These are phyloP conservation scores for Yamadazyma triangularis DNA, from an alignment of 1,139 yeast genomes.

Conservation along the genomic window DNA sequence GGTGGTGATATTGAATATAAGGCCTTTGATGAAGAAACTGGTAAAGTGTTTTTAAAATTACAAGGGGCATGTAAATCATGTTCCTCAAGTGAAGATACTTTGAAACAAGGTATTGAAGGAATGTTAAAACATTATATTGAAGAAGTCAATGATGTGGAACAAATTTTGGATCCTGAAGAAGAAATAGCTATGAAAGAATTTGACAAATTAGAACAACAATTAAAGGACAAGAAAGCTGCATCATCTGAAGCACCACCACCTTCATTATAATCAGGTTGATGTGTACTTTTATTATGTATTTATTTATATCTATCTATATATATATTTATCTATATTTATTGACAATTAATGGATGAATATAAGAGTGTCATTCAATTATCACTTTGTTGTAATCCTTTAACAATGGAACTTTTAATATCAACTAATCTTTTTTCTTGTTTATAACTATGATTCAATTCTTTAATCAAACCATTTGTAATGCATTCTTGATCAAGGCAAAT, in stretches of 20 bases:
- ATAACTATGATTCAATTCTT: slow-evolving; percentile 25
- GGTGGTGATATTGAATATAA: slow-evolving; percentile 77
- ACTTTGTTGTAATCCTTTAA: slow-evolving; percentile 10
- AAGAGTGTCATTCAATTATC: neutral
- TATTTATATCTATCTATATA: slow-evolving; percentile 3
- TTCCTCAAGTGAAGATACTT: slow-evolving; percentile 70
- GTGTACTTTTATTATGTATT: neutral
- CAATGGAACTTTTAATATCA: slow-evolving; percentile 15
- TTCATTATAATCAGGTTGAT: slow-evolving; percentile 13
- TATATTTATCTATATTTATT: slow-evolving; percentile 5
- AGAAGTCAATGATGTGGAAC: slow-evolving; percentile 73
- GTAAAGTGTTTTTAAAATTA: slow-evolving; percentile 67
- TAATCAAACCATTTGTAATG: slow-evolving; percentile 34
- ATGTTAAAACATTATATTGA: slow-evolving; percentile 85
- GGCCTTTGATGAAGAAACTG: slow-evolving; percentile 64
- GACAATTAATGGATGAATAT: no score
- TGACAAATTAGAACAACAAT: slow-evolving; percentile 55
- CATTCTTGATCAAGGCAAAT: slow-evolving; percentile 33
- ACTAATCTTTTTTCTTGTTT: slow-evolving; percentile 17
- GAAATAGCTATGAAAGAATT: slow-evolving; percentile 61
- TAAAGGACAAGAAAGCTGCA: slow-evolving; percentile 16
- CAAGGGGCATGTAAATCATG: slow-evolving; percentile 85
- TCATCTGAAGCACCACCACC: slow-evolving; percentile 14
- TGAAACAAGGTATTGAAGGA: slow-evolving; percentile 75
- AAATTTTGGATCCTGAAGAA: slow-evolving; percentile 50